Base-by-base conservation (phyloP, 2,329 filamentous ascomycete species). In the Trichoderma atroviride region DNA sequence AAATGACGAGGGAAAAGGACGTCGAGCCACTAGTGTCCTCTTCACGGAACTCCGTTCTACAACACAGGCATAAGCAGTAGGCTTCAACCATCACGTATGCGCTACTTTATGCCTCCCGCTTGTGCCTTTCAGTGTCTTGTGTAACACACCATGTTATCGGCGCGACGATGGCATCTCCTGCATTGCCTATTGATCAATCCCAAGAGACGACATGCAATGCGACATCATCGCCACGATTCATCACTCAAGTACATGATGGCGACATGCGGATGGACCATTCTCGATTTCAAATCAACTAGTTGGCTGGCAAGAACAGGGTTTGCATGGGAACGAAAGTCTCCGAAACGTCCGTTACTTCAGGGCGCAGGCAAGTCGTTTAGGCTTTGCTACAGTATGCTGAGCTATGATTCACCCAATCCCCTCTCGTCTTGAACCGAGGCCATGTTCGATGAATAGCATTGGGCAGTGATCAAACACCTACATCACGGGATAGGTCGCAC, bases 171-270 rank as follows among this genome's bases (percentile, higher is more conserved):
- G 33, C 33, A 55, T 55, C 16, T 64, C 47, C 35, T 56, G 61
- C 50, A 24, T 24, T 64, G 61, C 50, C 43, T 43, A 56, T 43
- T 64, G 50, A 43, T 24, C 52, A 64, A 43, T 56, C 61, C n/a
- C 40, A 16, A 24, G 40, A 14, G 19, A 19, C 7, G 31, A 19
- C 35, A 58, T 66, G 62, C 62, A 57, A 11, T 66, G 62, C 62
- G 19, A 57, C 62, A 66, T 50, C 52, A 66, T 33, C 35, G 53
- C 52, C 14, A 33, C n/a, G 53, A 57, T 55, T 66, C 57, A 53
- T 58, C 62, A 66, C 53, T 47, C n/a, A 40, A 27, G 27, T 37
- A 50, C 62, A 33, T 57, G 53, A 66, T 66, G 62, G 62, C 61
- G 61, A 64, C 61, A 64, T 64, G 33, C 50, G 16, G 11, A 22